These are phyloP conservation scores for Phalaenopsis equestris DNA, from an alignment of 106 monocot genomes.

Conservation along the genomic window DNA sequence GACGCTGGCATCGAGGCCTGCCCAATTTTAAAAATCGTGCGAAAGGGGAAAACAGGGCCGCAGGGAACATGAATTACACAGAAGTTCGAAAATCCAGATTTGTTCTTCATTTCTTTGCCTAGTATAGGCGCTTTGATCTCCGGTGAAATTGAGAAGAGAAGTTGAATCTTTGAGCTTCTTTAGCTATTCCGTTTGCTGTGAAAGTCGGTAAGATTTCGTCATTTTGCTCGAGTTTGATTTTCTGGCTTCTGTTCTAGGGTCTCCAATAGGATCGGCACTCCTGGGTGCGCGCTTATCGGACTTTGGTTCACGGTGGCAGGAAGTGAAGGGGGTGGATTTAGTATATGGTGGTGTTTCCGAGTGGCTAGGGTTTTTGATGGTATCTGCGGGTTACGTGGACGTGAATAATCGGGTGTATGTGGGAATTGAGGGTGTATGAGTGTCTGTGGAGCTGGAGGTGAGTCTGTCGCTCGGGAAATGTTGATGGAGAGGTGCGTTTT, in stretches of 20 bases:
- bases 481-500: neutral
- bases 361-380: neutral
- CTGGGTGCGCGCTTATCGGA: neutral
- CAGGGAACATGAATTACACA: neutral
- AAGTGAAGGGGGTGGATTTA: no score
- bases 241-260: constrained; percentile 2
- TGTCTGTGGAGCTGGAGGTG: neutral
- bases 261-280: neutral
- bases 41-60: neutral
- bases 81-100: neutral
- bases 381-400: neutral
- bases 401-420: neutral
- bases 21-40: neutral
- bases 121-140: neutral
- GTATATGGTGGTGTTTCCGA: constrained; percentile 3
- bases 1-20: neutral
- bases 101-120: neutral
- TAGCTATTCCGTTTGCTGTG: neutral
- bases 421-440: neutral
- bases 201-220: neutral
- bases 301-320: neutral
- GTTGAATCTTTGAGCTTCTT: neutral
- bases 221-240: neutral
- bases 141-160: neutral
- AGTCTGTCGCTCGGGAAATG: neutral